Evolutionary conservation across 1,284 basidiomycete genomes (phyloP), one percentile per base, ranked within the genome.

Genomic region (Melampsora americana): DNA sequence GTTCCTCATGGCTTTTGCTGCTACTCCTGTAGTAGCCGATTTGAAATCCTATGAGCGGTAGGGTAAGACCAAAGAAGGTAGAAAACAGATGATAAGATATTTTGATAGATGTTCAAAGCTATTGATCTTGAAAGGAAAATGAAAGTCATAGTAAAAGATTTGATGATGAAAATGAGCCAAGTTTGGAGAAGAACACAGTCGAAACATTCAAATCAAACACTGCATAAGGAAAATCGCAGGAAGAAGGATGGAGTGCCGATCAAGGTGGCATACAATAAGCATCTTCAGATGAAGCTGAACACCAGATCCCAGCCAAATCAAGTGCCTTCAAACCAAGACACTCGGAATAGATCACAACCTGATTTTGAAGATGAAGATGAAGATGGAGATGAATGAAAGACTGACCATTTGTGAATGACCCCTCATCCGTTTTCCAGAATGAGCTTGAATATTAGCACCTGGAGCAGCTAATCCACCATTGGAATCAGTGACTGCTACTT

Each of bases 1-100:
- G 83, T 98, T 97, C 86, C 93, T 90, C 96, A 98, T 98, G 77
- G 94, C 88, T 86, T 97, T 98, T 80, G 94, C 93, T 53, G 94
- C 91, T 81, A 99, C 92, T 80, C 95, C 95, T 66, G 95, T 98
- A 76, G 95, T 96, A 79, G 95, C 95, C 56, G 93, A 95, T 87
- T 96, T 95, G 89, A 96, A 96, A 86, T 96, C 84, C 84, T 85
- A 68, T 42, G 20, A 1, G 1, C 5, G 20, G 23, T 32, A 26
- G 60, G 62, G 20, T 62, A 62, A 39, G 60, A 62, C n/a, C 18
- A 32, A 62, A 26, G 26, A 62, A 62, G 7, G 53, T 59, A 23
- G 11, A 61, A 20, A 16, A 14, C 23, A 42, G 48, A 66, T 23
- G 46, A 68, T 26, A n/a, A 32, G 42, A 44, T 3, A 16, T 1